These are phyloP conservation scores for Apophysomyces sp. DNA, from an alignment of 371 early-diverging fungal genomes.

Conservation along the genomic window DNA sequence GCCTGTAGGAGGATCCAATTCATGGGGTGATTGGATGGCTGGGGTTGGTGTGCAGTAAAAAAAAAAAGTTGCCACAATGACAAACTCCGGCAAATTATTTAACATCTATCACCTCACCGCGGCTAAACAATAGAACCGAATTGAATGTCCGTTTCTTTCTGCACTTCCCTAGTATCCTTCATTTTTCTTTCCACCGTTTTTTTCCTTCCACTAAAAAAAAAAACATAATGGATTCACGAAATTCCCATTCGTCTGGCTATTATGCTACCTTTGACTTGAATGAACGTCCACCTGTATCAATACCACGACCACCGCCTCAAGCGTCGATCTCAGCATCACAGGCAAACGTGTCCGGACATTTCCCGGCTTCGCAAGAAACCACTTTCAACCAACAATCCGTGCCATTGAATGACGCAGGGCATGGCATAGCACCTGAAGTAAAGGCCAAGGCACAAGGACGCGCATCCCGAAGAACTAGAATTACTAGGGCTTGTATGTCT, in stretches of 20 bases:
- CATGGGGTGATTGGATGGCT: conserved; percentile 32
- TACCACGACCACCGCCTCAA: not conserved
- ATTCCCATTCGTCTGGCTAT: not conserved
- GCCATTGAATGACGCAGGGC: not conserved
- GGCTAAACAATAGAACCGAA: not conserved
- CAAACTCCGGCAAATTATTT: not conserved
- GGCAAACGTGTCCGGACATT: not conserved
- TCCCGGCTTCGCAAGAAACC: not conserved
- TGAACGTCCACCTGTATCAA: not conserved
- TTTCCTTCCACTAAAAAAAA: not conserved
- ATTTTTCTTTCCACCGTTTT: not conserved
- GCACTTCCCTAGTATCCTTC: not conserved
- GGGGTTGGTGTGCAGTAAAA: conserved; percentile 14
- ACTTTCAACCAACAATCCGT: not conserved
- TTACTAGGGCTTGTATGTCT: not conserved
- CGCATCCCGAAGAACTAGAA: not conserved
- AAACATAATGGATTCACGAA: not conserved
- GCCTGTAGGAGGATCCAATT: conserved; percentile 32
- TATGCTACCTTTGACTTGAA: not conserved
- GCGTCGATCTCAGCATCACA: conserved; percentile 1
- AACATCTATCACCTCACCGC: not conserved
- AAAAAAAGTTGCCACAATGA: too few relatives aligned
- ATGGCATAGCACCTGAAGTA: not conserved
- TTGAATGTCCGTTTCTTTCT: not conserved
- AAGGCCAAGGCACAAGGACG: not conserved